Evolutionary conservation across 345 rosid species (phyloP).

Genomic region (Lepidium didymum): DNA sequence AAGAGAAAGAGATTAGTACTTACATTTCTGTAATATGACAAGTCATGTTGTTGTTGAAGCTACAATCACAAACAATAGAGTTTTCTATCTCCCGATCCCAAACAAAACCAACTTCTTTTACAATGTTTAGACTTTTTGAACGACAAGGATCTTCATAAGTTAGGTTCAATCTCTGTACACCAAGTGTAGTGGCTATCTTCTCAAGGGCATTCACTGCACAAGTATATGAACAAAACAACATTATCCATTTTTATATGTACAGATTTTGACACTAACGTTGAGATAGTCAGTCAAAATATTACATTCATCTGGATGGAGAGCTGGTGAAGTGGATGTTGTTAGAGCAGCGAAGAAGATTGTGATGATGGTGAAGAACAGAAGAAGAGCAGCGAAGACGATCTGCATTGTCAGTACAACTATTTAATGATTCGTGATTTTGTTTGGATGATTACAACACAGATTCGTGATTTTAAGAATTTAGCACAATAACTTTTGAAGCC

Average conservation of each 20-base stretch:
- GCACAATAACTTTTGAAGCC: too few species aligned
- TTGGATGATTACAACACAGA: not conserved
- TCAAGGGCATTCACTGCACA: not conserved
- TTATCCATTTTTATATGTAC: not conserved
- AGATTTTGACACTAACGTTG: not conserved
- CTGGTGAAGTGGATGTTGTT: conserved; percentile 1
- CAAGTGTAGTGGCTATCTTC: conserved; percentile 18
- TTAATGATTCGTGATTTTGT: not conserved
- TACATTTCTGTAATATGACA: conserved; percentile 23
- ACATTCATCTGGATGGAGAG: conserved; percentile 17
- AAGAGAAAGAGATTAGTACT: not conserved
- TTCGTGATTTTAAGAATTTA: too few species aligned
- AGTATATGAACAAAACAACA: not conserved
- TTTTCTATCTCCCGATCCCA: not conserved
- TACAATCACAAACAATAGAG: not conserved
- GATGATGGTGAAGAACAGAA: not conserved
- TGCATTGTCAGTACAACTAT: not conserved
- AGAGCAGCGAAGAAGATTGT: not conserved
- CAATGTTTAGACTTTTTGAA: not conserved
- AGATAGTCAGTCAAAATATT: not conserved
- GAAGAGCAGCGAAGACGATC: not conserved
- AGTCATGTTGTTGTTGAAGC: not conserved
- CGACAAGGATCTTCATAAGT: conserved; percentile 6
- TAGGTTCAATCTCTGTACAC: not conserved
- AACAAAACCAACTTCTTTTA: not conserved